These are phyloP conservation scores for Pelargonium fulgidum DNA, from an alignment of 441 rosid genomes.

Conservation along the genomic window DNA sequence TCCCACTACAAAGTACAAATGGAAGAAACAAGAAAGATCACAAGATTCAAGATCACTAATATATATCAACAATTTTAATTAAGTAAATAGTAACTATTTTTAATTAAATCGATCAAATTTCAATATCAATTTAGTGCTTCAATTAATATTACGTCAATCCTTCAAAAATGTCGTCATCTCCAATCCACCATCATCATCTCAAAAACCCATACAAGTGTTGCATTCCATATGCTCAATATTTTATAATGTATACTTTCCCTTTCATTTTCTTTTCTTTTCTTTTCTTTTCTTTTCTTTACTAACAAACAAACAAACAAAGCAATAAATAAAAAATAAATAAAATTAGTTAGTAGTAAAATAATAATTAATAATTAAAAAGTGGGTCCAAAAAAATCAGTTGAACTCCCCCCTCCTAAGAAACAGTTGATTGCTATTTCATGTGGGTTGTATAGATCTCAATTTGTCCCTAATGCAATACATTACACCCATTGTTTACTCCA, in stretches of 20 bases:
- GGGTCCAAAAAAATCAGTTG: conserved; percentile 17
- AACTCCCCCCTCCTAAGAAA: conserved; percentile 12
- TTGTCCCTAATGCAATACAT: conserved; percentile 1
- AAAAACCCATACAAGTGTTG: conserved; percentile 1
- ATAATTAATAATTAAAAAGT: neutral
- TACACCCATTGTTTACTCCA: conserved; percentile 14
- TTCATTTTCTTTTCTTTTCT: no score
- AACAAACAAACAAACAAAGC: neutral
- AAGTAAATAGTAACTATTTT: no score
- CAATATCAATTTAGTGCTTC: no score
- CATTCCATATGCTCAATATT: neutral
- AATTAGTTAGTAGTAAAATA: neutral
- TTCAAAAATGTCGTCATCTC: neutral
- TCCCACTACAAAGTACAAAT: no score
- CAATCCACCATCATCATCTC: conserved; percentile 5
- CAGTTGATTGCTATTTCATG: conserved; percentile 21
- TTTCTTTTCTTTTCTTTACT: neutral
- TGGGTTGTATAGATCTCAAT: conserved; percentile 11
- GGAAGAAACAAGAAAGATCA: no score
- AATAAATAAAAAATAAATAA: neutral
- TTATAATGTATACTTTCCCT: neutral
- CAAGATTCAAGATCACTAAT: no score
- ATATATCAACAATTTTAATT: no score
- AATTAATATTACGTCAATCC: conserved; percentile 1
- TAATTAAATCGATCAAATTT: no score